Percentiles rank a stretch among this genome's conserved stretches.
Evolutionary conservation across 345 rosid species (phyloP).

Genomic region (Brassica rapa): DNA sequence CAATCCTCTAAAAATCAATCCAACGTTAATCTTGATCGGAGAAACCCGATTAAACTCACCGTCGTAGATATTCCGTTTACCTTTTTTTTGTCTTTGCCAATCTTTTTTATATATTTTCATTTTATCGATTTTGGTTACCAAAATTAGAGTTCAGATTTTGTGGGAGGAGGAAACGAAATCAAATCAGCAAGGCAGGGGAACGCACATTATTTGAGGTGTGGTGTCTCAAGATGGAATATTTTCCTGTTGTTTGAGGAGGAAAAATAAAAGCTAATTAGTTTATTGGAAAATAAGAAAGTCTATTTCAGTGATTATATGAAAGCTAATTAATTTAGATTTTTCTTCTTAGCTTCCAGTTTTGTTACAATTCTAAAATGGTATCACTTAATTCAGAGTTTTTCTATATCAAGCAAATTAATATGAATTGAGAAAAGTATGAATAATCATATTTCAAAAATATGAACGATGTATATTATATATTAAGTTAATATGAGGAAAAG

Average conservation of each 20-base stretch:
- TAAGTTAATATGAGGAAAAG: background rate
- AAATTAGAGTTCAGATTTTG: background rate
- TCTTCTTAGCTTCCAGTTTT: background rate
- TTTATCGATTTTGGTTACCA: background rate
- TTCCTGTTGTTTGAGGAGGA: background rate
- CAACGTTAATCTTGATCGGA: background rate
- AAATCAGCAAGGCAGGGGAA: background rate
- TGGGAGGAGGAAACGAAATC: background rate
- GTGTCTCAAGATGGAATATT: background rate
- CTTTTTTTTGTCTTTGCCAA: background rate
- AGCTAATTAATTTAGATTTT: background rate
- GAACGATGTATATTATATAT: background rate
- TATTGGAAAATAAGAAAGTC: background rate
- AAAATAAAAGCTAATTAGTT: background rate
- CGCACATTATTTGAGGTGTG: slow-evolving; percentile 4
- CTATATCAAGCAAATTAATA: background rate
- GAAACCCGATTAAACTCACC: background rate
- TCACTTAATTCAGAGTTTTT: background rate
- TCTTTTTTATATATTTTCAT: background rate
- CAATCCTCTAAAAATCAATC: background rate
- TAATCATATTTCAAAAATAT: background rate
- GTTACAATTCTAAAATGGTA: background rate
- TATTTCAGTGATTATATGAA: slow-evolving; percentile 4
- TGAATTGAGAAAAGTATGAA: background rate
- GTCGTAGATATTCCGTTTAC: background rate